Base-by-base conservation (phyloP, 176 grass and related monocot species). In the Oryza glumipatula region DNA sequence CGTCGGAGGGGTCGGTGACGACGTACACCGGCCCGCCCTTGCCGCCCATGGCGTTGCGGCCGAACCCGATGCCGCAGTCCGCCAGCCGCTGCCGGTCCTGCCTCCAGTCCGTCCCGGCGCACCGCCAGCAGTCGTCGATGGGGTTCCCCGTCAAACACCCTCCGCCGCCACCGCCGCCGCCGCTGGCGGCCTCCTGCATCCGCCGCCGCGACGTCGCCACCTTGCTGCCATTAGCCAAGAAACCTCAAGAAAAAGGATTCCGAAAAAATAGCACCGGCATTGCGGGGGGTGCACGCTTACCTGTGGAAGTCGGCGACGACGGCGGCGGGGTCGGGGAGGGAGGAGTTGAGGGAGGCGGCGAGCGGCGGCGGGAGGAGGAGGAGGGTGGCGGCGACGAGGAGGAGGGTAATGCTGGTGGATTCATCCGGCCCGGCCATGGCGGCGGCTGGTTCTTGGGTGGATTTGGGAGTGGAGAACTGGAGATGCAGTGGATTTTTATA, bases 81-180 rank as follows among this genome's bases (percentile, higher is more conserved):
- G 96, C 96, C 2, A 96, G 89, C 0, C 91, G 84, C 85, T 96
- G 96, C 24, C 96, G 80, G 81, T 98, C 93, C 74, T 68, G 54
- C 12, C 85, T 85, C 96, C 91, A 98, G 86, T 95, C 94, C 43
- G 84, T 86, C 19, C 88, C 96, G 1, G 89, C 45, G 85, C 96
- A 98, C 26, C 83, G 88, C 96, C 96, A 98, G 80, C 96, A 98
- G 78, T 96, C 91, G 61, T 96, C 93, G 58, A 96, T 95, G 5
- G 96, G 93, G 80, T 98, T 98, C 16, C 96, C 96, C 17, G 89
- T 92, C 48, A 91, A 63, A 88, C 93, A 98, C 48, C 81, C 54
- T 0, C 52, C 52, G 52, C 16, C 81, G 26, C 54, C 45, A 73
- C 79, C 54, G 45, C 67, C 51, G 12, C 17, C 78, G 78, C 79